Conservation (phyloP, 805 yeast species). For the Candida cerambycidarum region DNA sequence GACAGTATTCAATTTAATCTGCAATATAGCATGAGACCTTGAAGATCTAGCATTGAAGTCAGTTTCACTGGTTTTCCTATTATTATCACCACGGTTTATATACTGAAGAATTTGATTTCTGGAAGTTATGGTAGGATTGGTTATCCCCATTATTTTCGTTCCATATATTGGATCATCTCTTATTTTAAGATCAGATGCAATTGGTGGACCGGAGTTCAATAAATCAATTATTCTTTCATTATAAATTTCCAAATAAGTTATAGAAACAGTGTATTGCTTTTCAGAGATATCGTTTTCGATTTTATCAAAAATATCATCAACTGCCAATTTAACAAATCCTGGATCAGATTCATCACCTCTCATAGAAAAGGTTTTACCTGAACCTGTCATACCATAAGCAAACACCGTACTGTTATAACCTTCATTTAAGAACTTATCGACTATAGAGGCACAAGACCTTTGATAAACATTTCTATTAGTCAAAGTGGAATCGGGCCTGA, state of each 20-base stretch:
- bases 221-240: constrained; percentile 85
- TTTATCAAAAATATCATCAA: constrained; percentile 55
- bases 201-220: constrained; percentile 36
- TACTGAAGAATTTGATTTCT: constrained; percentile 60
- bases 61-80: constrained; percentile 81
- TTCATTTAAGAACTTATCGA: constrained; percentile 53
- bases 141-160: constrained; percentile 71
- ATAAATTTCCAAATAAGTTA: constrained; percentile 83
- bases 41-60: constrained; percentile 87
- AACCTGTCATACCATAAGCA: constrained; percentile 94
- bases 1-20: constrained; percentile 54
- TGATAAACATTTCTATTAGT: constrained; percentile 63
- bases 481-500: constrained; percentile 45
- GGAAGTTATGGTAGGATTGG: constrained; percentile 55
- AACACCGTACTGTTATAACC: constrained; percentile 89
- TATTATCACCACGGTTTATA: constrained; percentile 68
- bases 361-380: constrained; percentile 89
- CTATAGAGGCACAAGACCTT: constrained; percentile 50
- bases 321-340: constrained; percentile 73
- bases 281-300: constrained; percentile 26
- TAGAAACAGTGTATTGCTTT: constrained; percentile 47
- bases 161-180: constrained; percentile 76
- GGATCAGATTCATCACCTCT: constrained; percentile 62
- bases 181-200: constrained; percentile 59
- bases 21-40: constrained; percentile 87